Conservation (phyloP, 306 rosid genomes). For the Prinsepia uniflora region DNA sequence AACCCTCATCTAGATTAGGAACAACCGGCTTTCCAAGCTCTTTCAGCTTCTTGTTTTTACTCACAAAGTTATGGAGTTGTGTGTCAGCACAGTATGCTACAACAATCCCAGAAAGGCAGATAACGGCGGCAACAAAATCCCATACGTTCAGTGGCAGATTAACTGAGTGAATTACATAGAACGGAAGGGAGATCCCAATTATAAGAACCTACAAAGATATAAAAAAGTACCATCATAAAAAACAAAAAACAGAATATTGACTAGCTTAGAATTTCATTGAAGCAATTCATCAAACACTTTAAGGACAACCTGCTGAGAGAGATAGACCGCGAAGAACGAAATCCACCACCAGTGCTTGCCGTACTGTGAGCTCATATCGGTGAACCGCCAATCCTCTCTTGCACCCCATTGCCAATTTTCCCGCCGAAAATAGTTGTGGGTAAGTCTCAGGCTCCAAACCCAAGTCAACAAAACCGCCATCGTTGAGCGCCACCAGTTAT, state of each 20-base stretch:
- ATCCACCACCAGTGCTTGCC: constrained; percentile 89
- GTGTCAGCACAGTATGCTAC: constrained; percentile 83
- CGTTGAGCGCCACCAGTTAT: constrained; percentile 63
- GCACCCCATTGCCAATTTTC: constrained; percentile 92
- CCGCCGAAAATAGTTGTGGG: constrained; percentile 81
- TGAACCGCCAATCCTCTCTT: constrained; percentile 92
- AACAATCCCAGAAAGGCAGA: constrained; percentile 54
- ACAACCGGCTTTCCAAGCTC: constrained; percentile 46
- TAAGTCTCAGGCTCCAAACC: constrained; percentile 75
- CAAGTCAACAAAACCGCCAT: constrained; percentile 57
- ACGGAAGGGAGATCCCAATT: constrained; percentile 66
- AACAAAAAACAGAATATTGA: constrained; percentile 13
- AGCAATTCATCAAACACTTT: constrained; percentile 33
- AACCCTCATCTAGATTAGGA: constrained; percentile 59
- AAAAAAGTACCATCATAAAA: background rate
- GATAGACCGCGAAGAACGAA: constrained; percentile 76
- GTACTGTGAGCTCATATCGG: constrained; percentile 65
- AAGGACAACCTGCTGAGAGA: constrained; percentile 68
- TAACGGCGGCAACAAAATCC: constrained; percentile 56
- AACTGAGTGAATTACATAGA: constrained; percentile 59
- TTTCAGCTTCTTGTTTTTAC: constrained; percentile 53
- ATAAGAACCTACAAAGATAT: constrained; percentile 54
- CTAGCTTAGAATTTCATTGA: constrained; percentile 8
- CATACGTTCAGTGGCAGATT: constrained; percentile 52
- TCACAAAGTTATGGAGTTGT: constrained; percentile 64